These are phyloP conservation scores for Lyophyllum semitale DNA, from an alignment of 768 basidiomycete species.

Conservation along the genomic window DNA sequence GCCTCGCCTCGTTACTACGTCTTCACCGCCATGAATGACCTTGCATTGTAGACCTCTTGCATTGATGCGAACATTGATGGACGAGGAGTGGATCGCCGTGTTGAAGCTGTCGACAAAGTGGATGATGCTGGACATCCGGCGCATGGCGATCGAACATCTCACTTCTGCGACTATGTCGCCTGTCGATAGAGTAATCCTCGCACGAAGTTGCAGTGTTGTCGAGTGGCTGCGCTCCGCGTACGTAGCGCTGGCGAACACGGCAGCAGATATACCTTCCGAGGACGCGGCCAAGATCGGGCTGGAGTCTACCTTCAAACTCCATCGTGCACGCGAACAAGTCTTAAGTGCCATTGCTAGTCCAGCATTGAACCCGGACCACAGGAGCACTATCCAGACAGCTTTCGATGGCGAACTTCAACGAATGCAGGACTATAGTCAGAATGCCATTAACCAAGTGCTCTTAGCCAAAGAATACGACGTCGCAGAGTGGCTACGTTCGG, in stretches of 20 bases:
- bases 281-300: conserved; percentile 3
- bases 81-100: conserved; percentile 12
- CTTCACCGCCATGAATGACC: not conserved
- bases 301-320: conserved; percentile 7
- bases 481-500: conserved; percentile 6
- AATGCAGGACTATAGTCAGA: not conserved
- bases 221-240: conserved; percentile 12
- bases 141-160: conserved; percentile 11
- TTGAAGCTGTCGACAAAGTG: conserved; percentile 15
- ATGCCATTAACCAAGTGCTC: not conserved
- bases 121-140: conserved; percentile 16
- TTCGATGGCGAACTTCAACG: not conserved
- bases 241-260: not conserved
- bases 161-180: conserved; percentile 4
- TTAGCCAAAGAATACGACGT: conserved; percentile 5
- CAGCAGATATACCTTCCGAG: not conserved
- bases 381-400: not conserved
- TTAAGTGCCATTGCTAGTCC: too few species aligned
- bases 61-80: conserved; percentile 1
- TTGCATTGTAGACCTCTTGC: not conserved
- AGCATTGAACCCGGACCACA: too few species aligned
- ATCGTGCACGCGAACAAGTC: conserved; percentile 4
- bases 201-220: conserved; percentile 1
- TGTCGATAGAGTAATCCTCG: conserved; percentile 7
- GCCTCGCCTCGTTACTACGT: too few species aligned